These are phyloP conservation scores for Daldinia eschscholtzii DNA, from an alignment of 2,329 filamentous ascomycete genomes.

Conservation along the genomic window DNA sequence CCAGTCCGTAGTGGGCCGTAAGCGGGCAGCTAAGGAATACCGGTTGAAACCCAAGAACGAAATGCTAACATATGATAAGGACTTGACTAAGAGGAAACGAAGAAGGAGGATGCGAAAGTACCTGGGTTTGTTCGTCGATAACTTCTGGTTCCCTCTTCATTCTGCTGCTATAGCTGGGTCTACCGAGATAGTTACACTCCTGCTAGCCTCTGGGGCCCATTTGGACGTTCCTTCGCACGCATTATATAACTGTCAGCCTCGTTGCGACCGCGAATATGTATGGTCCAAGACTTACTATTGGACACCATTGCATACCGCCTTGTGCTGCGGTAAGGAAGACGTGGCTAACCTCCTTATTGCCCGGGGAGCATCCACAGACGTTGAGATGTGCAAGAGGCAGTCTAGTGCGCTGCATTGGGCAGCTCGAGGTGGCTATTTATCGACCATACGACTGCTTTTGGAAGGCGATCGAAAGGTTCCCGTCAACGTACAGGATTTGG, in stretches of 20 bases:
- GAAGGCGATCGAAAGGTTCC: not conserved
- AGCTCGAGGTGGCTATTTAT: not conserved
- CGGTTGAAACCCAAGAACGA: not conserved
- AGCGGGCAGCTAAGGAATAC: not conserved
- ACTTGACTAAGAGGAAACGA: not conserved
- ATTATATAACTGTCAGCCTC: not conserved
- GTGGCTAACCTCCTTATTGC: not conserved
- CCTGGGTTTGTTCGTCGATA: not conserved
- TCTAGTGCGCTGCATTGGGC: slow-evolving; percentile 2
- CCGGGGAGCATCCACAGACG: not conserved
- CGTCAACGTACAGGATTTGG: not conserved
- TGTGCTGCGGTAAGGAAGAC: not conserved
- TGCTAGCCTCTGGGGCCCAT: not conserved
- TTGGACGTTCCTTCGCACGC: not conserved
- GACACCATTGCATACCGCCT: not conserved
- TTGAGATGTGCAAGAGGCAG: not conserved
- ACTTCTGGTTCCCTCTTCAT: not conserved
- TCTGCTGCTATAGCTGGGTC: slow-evolving; percentile 4
- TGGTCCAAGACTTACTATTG: not conserved
- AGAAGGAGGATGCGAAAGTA: not conserved
- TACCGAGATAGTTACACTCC: not conserved
- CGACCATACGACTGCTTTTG: not conserved
- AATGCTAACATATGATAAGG: not conserved
- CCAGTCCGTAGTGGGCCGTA: not conserved
- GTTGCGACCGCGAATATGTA: not conserved